These are phyloP conservation scores for Eutrema heterophyllum DNA, from an alignment of 345 rosid genomes.

Conservation along the genomic window DNA sequence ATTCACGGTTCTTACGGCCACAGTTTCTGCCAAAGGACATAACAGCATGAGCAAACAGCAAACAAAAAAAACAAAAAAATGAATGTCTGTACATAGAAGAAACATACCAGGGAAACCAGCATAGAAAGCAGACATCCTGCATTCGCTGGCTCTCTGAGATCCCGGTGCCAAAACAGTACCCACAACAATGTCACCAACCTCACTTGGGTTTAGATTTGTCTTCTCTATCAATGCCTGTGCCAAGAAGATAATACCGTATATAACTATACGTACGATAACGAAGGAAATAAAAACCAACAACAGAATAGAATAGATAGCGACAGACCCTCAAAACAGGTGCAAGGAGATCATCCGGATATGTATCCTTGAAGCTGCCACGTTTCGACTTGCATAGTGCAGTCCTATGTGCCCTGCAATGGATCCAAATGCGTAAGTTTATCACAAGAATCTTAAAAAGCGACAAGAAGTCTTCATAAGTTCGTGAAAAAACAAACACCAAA, in stretches of 20 bases:
- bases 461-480: background rate
- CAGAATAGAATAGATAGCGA: background rate
- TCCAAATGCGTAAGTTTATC: background rate
- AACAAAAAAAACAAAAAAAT: background rate
- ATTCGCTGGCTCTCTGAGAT: slow-evolving; percentile 94
- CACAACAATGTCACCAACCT: slow-evolving; percentile 97
- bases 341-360: slow-evolving; percentile 87
- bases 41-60: slow-evolving; percentile 2
- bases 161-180: slow-evolving; percentile 97
- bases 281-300: background rate
- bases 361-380: slow-evolving; percentile 94
- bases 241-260: background rate
- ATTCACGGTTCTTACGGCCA: slow-evolving; percentile 89
- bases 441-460: slow-evolving; percentile 1
- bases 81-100: background rate
- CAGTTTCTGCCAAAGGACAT: slow-evolving; percentile 55
- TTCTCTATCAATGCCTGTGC: slow-evolving; percentile 83
- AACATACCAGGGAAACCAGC: slow-evolving; percentile 94
- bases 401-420: slow-evolving; percentile 63
- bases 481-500: background rate
- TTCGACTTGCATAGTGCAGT: slow-evolving; percentile 85
- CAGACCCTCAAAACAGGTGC: slow-evolving; percentile 87
- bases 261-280: background rate
- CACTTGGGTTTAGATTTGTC: slow-evolving; percentile 80
- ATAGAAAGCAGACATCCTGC: slow-evolving; percentile 99